Conservation (phyloP, 2,329 filamentous ascomycete genomes). For the Trichoderma arundinaceum region DNA sequence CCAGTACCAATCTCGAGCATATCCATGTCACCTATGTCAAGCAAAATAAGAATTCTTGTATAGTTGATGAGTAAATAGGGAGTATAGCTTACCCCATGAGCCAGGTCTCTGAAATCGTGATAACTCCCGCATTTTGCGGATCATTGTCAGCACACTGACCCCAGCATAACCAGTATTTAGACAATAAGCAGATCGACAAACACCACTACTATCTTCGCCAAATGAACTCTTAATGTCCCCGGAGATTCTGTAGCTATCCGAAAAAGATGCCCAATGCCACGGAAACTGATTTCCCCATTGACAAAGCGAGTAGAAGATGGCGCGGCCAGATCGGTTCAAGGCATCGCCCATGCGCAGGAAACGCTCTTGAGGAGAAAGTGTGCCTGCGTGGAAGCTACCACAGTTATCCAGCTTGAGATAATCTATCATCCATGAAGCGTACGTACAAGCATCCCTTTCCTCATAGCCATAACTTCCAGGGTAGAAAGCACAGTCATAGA, state of each 20-base stretch:
- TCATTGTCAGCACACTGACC: background rate
- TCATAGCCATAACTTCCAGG: background rate
- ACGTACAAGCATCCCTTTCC: background rate
- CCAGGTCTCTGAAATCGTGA: conserved; percentile 2
- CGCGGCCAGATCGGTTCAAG: conserved; percentile 1
- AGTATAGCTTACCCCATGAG: background rate
- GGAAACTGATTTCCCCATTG: conserved; percentile 9
- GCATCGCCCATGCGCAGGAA: conserved; percentile 1
- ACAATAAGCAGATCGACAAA: background rate
- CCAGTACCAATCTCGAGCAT: conserved; percentile 8
- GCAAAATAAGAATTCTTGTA: background rate
- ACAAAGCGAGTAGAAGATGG: background rate
- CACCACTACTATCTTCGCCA: conserved; percentile 1
- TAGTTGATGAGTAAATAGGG: background rate
- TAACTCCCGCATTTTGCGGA: conserved; percentile 1
- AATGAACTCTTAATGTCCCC: conserved; percentile 5
- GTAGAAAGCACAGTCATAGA: conserved; percentile 1
- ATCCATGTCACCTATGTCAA: background rate
- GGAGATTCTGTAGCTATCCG: conserved; percentile 7
- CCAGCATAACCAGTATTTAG: conserved; percentile 5
- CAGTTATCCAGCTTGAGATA: background rate
- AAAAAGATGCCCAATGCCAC: background rate
- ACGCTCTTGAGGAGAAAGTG: background rate
- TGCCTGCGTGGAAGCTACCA: background rate
- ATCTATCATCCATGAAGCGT: background rate